Percentiles rank a stretch among this genome's conserved stretches.
Evolutionary conservation across 805 yeast genomes (phyloP).

Genomic region (Candida tibetensis): DNA sequence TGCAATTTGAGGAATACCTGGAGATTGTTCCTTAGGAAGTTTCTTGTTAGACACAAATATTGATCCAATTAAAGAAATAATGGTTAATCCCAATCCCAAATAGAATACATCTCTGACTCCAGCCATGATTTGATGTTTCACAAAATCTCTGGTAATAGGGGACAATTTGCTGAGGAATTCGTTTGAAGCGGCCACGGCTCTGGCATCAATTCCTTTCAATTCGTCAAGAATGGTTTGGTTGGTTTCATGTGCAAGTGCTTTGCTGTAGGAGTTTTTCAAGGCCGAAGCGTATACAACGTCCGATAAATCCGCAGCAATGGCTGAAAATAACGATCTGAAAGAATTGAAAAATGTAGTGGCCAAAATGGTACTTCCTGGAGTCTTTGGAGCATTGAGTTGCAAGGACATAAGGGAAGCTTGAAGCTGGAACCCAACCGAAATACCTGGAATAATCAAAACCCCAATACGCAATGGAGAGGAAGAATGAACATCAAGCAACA

Average conservation of each 20-base stretch:
- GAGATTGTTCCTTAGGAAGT: slow-evolving; percentile 29
- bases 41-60: slow-evolving; percentile 40
- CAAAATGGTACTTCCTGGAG: slow-evolving; percentile 48
- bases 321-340: slow-evolving; percentile 44
- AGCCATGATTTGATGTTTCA: slow-evolving; percentile 33
- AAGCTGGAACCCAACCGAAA: slow-evolving; percentile 45
- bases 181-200: slow-evolving; percentile 15
- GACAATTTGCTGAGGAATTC: slow-evolving; percentile 15
- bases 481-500: slow-evolving; percentile 41
- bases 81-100: slow-evolving; percentile 37
- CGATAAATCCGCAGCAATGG: slow-evolving; percentile 42
- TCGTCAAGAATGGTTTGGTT: slow-evolving; percentile 17
- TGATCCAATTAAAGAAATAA: slow-evolving; percentile 26
- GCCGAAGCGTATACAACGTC: slow-evolving; percentile 39
- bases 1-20: too few species aligned
- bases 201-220: slow-evolving; percentile 15
- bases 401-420: slow-evolving; percentile 45
- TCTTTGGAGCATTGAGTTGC: slow-evolving; percentile 51
- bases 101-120: slow-evolving; percentile 41
- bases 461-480: slow-evolving; percentile 39
- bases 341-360: slow-evolving; percentile 46
- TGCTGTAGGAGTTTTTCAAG: slow-evolving; percentile 13
- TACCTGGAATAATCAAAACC: slow-evolving; percentile 45
- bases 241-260: slow-evolving; percentile 5
- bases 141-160: slow-evolving; percentile 21